Evolutionary conservation across 176 grass and related monocot genomes (phyloP).

Genomic region (Triticum aestivum): IWGSC_CS_RefSeq_v2.1 NC_057797.1:459288078-459288577

Average conservation of each 20-base stretch:
- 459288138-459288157: not conserved
- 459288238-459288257: constrained; percentile 32
- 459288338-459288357: constrained; percentile 31
- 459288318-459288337: not conserved
- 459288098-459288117: not conserved
- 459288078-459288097: not conserved
- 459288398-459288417: constrained; percentile 6
- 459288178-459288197: not conserved
- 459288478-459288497: not conserved
- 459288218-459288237: constrained; percentile 9
- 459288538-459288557: not conserved
- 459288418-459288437: not conserved
- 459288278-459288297: constrained; percentile 26
- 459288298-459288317: not conserved
- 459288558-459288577: not conserved
- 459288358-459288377: constrained; percentile 8
- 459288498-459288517: not conserved
- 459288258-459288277: constrained; percentile 38
- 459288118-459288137: not conserved
- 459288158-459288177: not conserved
- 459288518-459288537: not conserved
- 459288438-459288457: not conserved
- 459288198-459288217: constrained; percentile 16
- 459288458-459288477: not conserved
- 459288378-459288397: constrained; percentile 9